Evolutionary conservation across 2,329 filamentous ascomycete species (phyloP).

Genomic region (Zymoseptoria passerinii): DNA sequence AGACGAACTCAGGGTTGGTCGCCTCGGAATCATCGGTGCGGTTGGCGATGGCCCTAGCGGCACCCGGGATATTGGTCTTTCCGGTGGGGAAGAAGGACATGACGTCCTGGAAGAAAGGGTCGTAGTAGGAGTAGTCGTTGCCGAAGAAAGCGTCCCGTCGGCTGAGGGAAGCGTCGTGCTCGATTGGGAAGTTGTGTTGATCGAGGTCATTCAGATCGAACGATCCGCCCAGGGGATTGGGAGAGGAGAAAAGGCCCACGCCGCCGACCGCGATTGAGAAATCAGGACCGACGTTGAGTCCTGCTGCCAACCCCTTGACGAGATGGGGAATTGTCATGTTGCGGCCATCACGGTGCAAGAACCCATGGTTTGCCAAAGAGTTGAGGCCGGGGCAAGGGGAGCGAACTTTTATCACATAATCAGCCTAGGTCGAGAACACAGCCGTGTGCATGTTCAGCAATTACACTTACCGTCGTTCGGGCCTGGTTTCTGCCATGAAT

Average conservation of each 20-base stretch:
- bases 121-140: conserved; percentile 26
- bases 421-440: background rate
- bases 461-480: conserved; percentile 10
- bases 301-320: conserved; percentile 15
- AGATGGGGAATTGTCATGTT: conserved; percentile 20
- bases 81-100: conserved; percentile 17
- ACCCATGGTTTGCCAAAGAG: conserved; percentile 10
- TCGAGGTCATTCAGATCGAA: conserved; percentile 23
- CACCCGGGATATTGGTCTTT: conserved; percentile 20
- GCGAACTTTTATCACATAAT: conserved; percentile 8
- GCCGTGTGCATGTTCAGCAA: background rate
- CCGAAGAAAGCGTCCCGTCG: conserved; percentile 26
- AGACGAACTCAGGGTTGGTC: conserved; percentile 25
- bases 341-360: conserved; percentile 18
- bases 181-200: conserved; percentile 26
- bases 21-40: conserved; percentile 18
- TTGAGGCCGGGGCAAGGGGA: conserved; percentile 22
- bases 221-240: conserved; percentile 9
- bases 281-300: conserved; percentile 20
- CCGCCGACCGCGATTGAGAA: conserved; percentile 21
- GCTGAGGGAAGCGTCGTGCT: conserved; percentile 29
- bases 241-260: conserved; percentile 17
- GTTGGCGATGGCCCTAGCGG: conserved; percentile 15
- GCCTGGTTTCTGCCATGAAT: conserved; percentile 12
- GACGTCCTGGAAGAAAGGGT: conserved; percentile 21